phyloP scores from a whole-genome alignment of 2,329 filamentous ascomycete genomes.

The Xylariaceae sp. region DNA sequence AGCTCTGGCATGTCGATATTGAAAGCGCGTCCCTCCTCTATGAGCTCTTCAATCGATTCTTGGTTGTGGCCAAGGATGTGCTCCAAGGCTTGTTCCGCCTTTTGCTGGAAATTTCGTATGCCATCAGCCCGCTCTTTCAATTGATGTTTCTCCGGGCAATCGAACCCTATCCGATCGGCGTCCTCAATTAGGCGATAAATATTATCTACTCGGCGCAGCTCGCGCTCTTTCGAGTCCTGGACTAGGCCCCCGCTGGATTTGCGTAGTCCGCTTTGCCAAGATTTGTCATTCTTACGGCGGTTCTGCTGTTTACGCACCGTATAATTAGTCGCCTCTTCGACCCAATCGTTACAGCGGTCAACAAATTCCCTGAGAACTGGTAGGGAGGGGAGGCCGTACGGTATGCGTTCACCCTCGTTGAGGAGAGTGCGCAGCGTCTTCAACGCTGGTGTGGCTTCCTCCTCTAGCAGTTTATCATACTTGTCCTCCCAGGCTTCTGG shows the following conservation, averaged over 20 bases:
- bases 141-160: conserved; percentile 82
- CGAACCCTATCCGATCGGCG: conserved; percentile 83
- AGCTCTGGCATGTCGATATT: conserved; percentile 90
- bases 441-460: conserved; percentile 76
- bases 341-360: conserved; percentile 94
- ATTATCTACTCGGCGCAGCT: conserved; percentile 82
- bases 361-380: conserved; percentile 82
- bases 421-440: conserved; percentile 80
- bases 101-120: conserved; percentile 77
- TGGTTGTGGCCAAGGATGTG: conserved; percentile 59
- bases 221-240: conserved; percentile 75
- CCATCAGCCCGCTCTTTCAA: conserved; percentile 79
- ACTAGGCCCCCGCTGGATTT: conserved; percentile 55
- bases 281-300: conserved; percentile 88
- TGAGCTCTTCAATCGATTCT: conserved; percentile 76
- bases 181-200: conserved; percentile 78
- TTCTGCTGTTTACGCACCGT: conserved; percentile 97
- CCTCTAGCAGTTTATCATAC: conserved; percentile 75
- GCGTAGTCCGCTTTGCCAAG: conserved; percentile 67
- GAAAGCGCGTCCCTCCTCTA: conserved; percentile 84
- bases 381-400: conserved; percentile 79
- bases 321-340: conserved; percentile 93
- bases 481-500: conserved; percentile 90
- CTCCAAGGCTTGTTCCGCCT: conserved; percentile 64
- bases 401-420: conserved; percentile 92